Evolutionary conservation across 1,139 yeast genomes (phyloP).

Genomic region (Geotrichum australiense): DNA sequence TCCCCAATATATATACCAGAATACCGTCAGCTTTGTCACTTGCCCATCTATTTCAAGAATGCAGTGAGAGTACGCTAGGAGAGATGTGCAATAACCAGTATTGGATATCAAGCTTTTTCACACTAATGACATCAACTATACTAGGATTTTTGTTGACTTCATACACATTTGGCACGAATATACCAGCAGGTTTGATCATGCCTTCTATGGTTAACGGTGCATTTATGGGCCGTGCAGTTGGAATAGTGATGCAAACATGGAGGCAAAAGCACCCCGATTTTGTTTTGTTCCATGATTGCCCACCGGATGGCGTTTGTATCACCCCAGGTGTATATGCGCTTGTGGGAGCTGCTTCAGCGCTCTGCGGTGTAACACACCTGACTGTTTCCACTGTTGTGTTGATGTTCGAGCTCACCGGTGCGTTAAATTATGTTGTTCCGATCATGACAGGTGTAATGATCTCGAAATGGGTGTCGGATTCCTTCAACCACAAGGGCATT

Average conservation of each 20-base stretch:
- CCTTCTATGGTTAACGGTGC: constrained; percentile 73
- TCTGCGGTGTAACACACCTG: constrained; percentile 87
- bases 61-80: constrained; percentile 35
- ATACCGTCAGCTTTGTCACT: constrained; percentile 52
- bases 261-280: constrained; percentile 29
- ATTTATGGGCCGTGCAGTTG: constrained; percentile 58
- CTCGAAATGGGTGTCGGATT: constrained; percentile 43
- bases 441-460: constrained; percentile 62
- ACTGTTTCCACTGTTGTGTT: constrained; percentile 91
- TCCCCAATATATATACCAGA: constrained; percentile 49
- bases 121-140: constrained; percentile 41
- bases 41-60: constrained; percentile 57
- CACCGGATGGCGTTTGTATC: constrained; percentile 52
- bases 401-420: constrained; percentile 95
- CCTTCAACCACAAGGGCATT: constrained; percentile 35
- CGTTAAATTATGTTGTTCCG: constrained; percentile 80
- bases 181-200: constrained; percentile 73
- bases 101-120: constrained; percentile 26
- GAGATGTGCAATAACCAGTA: constrained; percentile 34
- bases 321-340: constrained; percentile 94
- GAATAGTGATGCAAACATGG: constrained; percentile 44
- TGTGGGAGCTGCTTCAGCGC: constrained; percentile 94
- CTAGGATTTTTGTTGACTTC: constrained; percentile 54
- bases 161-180: constrained; percentile 55
- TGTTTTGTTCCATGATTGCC: constrained; percentile 31